A percentile compares a stretch with the other conserved stretches of the same genome.
phyloP scores from a whole-genome alignment of 768 basidiomycete species.

The Boletus tylopilopsis region DNA sequence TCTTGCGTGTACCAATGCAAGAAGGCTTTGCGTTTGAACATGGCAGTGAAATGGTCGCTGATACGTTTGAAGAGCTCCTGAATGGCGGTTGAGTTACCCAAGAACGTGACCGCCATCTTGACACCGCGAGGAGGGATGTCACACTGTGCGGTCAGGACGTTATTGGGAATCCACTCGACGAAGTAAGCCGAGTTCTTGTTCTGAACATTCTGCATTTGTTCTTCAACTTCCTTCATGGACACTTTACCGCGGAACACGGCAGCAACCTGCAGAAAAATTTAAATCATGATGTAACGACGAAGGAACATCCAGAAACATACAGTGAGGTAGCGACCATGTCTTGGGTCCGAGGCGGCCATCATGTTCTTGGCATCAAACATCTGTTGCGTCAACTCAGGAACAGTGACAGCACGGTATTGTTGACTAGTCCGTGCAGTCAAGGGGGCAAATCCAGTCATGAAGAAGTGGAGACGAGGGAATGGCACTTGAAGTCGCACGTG shows the following conservation, averaged over 20 bases:
- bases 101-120: slow-evolving; percentile 97
- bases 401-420: slow-evolving; percentile 94
- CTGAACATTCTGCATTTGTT: slow-evolving; percentile 97
- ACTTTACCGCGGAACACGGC: slow-evolving; percentile 99
- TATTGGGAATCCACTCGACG: slow-evolving; percentile 99
- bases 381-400: slow-evolving; percentile 96
- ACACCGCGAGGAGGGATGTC: slow-evolving; percentile 94
- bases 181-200: slow-evolving; percentile 98
- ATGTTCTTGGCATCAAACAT: slow-evolving; percentile 99
- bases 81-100: slow-evolving; percentile 96
- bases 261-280: slow-evolving; percentile 60
- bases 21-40: slow-evolving; percentile 99
- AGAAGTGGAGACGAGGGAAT: slow-evolving; percentile 99
- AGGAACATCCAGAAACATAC: slow-evolving; percentile 38
- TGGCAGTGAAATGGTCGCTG: slow-evolving; percentile 96
- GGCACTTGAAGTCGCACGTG: slow-evolving; percentile 56
- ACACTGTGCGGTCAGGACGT: slow-evolving; percentile 96
- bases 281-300: neutral
- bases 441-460: slow-evolving; percentile 96
- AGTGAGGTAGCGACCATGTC: slow-evolving; percentile 96
- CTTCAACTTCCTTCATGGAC: slow-evolving; percentile 99
- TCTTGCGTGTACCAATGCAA: slow-evolving; percentile 99
- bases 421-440: slow-evolving; percentile 92
- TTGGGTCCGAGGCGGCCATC: slow-evolving; percentile 98
- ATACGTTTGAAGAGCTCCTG: slow-evolving; percentile 99